These are phyloP conservation scores for Cryptosporidium viatorum DNA, from an alignment of 169 alveolate genomes.

Conservation along the genomic window DNA sequence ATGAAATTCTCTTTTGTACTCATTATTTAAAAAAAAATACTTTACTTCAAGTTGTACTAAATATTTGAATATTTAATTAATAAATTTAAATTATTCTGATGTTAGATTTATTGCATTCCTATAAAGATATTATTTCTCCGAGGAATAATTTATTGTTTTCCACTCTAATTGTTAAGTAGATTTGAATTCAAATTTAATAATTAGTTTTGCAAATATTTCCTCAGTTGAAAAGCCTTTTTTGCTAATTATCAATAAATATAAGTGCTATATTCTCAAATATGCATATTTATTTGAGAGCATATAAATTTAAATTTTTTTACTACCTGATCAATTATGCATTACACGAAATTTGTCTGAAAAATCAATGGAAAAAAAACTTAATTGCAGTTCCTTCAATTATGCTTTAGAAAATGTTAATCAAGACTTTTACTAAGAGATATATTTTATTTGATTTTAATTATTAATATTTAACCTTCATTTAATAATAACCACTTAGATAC, in stretches of 20 bases:
- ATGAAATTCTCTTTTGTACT: not conserved
- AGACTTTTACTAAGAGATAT: not conserved
- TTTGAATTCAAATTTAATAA: not conserved
- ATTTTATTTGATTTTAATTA: not conserved
- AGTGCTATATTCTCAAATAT: not conserved
- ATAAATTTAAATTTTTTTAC: not conserved
- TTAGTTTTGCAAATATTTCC: not conserved
- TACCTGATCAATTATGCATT: not conserved
- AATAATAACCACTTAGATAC: not conserved
- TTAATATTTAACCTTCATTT: not conserved
- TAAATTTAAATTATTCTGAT: not conserved
- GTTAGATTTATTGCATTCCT: not conserved
- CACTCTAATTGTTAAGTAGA: not conserved
- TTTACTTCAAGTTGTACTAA: not conserved
- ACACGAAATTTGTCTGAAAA: not conserved
- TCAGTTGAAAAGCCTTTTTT: not conserved
- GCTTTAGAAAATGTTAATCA: not conserved
- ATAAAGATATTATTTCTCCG: not conserved
- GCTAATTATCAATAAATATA: not conserved
- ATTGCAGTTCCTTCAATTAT: not conserved
- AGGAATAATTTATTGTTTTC: not conserved
- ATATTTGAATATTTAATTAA: not conserved
- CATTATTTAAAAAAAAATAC: not conserved
- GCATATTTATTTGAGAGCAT: not conserved
- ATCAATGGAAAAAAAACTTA: not conserved